phyloP scores from a whole-genome alignment of 208 protist genomes.

The Leishmania turanica region DNA sequence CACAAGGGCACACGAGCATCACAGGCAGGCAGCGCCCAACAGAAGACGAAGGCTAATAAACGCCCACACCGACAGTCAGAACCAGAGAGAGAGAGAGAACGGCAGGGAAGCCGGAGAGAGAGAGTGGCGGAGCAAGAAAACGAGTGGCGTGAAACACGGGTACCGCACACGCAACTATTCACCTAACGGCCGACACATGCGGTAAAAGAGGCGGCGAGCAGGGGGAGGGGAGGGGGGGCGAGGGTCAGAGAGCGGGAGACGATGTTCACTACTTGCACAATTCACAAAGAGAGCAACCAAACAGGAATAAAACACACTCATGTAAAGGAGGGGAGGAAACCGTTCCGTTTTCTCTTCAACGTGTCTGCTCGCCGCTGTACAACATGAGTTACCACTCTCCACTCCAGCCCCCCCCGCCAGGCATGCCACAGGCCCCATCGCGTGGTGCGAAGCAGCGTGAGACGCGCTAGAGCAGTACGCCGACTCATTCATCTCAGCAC shows the following conservation, averaged over 20 bases:
- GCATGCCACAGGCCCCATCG: background rate
- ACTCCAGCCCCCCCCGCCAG: too few relatives aligned
- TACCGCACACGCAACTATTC: background rate
- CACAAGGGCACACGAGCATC: background rate
- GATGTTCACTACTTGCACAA: background rate
- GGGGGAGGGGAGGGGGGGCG: background rate
- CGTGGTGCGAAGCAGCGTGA: background rate
- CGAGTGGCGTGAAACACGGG: too few relatives aligned
- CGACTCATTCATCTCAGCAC: background rate
- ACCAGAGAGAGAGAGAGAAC: background rate
- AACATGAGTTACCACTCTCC: background rate
- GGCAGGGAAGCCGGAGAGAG: background rate
- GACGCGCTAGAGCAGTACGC: background rate
- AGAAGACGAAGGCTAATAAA: background rate
- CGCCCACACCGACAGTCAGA: background rate
- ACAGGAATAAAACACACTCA: background rate
- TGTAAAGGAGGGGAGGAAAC: background rate
- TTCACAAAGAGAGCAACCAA: background rate
- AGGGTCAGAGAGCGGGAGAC: background rate
- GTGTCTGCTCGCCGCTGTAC: background rate
- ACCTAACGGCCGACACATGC: background rate
- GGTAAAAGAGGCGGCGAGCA: background rate
- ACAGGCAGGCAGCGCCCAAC: too few relatives aligned
- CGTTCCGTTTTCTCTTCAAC: background rate
- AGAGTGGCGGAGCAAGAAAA: background rate